A percentile compares a stretch with the other conserved stretches of the same genome.
Conservation (phyloP, 202 grass and related monocot genomes). For the Zizania palustris region DNA sequence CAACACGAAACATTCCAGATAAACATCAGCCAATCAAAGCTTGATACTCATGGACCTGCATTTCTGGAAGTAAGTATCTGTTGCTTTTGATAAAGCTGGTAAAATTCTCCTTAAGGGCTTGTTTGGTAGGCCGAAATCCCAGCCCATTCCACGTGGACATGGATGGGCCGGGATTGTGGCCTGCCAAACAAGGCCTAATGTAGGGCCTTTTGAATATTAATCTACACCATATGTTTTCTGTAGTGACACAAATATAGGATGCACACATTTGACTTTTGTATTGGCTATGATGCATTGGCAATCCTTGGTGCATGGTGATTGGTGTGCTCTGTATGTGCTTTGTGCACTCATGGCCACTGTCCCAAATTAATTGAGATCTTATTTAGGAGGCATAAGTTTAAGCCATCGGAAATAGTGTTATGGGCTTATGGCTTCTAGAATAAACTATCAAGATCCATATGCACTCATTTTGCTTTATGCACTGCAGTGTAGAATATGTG, state of each 20-base stretch:
- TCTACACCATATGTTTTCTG: conserved; percentile 19
- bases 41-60: conserved; percentile 67
- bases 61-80: conserved; percentile 86
- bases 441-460: conserved; percentile 23
- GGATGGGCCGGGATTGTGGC: too few species aligned
- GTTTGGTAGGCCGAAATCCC: too few species aligned
- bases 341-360: conserved; percentile 5
- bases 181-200: too few species aligned
- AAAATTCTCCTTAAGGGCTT: neutral
- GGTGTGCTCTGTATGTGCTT: conserved; percentile 3
- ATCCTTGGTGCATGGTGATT: neutral
- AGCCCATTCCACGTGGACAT: too few species aligned
- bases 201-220: conserved; percentile 13
- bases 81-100: neutral
- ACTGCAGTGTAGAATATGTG: neutral
- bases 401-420: neutral
- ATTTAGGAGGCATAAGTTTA: conserved; percentile 9
- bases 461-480: neutral
- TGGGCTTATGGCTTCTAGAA: neutral
- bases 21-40: conserved; percentile 54
- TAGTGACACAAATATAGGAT: conserved; percentile 10
- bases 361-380: conserved; percentile 1
- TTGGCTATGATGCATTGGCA: conserved; percentile 23
- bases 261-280: neutral
- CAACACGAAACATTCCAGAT: conserved; percentile 76